Conservation (phyloP, 2,329 filamentous ascomycete species). For the Biscogniauxia mediterranea region DNA sequence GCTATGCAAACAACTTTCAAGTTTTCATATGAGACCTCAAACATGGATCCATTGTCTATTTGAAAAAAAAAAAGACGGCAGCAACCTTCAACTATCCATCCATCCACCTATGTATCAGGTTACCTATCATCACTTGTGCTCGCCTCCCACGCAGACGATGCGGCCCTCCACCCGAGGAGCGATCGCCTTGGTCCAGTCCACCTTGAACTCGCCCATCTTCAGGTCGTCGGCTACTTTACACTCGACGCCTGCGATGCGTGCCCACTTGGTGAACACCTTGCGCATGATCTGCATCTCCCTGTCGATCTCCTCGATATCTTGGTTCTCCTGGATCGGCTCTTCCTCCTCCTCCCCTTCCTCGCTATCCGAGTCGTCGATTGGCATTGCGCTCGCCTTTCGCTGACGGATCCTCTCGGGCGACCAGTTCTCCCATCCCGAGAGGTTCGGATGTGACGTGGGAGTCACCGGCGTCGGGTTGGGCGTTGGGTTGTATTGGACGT, state of each 20-base stretch:
- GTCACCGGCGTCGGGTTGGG: slow-evolving; percentile 23
- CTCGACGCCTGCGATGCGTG: slow-evolving; percentile 62
- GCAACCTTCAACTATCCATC: too few species aligned
- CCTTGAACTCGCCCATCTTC: slow-evolving; percentile 56
- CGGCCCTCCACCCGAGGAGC: slow-evolving; percentile 75
- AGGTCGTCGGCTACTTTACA: slow-evolving; percentile 53
- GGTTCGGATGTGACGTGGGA: slow-evolving; percentile 13
- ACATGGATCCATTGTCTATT: too few species aligned
- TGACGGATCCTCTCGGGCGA: slow-evolving; percentile 36
- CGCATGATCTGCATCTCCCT: slow-evolving; percentile 63
- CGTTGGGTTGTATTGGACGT: slow-evolving; percentile 43
- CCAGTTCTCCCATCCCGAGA: slow-evolving; percentile 38
- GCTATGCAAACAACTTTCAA: too few species aligned
- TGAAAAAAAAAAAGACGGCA: too few species aligned
- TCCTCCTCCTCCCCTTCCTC: slow-evolving; percentile 30
- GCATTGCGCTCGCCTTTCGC: slow-evolving; percentile 29
- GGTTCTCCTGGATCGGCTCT: slow-evolving; percentile 28
- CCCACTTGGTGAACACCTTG: slow-evolving; percentile 72
- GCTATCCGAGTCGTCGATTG: slow-evolving; percentile 45
- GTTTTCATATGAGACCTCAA: too few species aligned
- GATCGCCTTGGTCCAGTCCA: slow-evolving; percentile 79
- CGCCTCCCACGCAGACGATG: slow-evolving; percentile 45
- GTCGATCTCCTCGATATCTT: slow-evolving; percentile 46
- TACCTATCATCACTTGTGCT: slow-evolving; percentile 12
- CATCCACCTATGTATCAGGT: too few species aligned